phyloP scores from a whole-genome alignment of 73 alveolate species.

The Vitrella brassicaformis region DNA sequence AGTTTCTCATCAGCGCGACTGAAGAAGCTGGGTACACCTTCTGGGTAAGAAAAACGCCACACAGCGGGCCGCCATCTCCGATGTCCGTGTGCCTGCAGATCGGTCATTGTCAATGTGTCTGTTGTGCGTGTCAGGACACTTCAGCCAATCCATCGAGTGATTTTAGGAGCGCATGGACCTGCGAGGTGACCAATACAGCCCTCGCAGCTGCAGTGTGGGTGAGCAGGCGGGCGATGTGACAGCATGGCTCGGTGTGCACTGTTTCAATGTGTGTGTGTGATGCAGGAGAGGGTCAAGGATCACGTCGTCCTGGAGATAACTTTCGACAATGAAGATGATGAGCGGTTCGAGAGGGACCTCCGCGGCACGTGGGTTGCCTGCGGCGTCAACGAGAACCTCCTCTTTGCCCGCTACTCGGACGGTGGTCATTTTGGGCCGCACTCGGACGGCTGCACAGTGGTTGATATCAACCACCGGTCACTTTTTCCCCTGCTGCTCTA shows the following conservation, averaged over 20 bases:
- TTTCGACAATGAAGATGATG: background rate
- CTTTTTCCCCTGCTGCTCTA: background rate
- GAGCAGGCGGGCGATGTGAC: background rate
- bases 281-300: no score
- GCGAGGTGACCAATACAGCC: background rate
- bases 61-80: background rate
- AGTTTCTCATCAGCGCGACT: background rate
- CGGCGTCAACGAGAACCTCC: background rate
- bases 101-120: no score
- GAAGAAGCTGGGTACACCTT: background rate
- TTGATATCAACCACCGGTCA: background rate
- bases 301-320: no score
- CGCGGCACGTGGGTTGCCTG: background rate
- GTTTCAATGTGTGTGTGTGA: background rate
- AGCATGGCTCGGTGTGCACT: background rate
- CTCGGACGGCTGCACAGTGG: background rate
- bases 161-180: background rate
- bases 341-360: background rate
- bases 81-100: background rate
- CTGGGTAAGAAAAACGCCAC: background rate
- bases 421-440: background rate
- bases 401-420: background rate
- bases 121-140: no score
- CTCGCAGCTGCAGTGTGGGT: background rate
- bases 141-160: background rate